Evolutionary conservation across 2,329 filamentous ascomycete species (phyloP).

Genomic region (Chrysoporthe puriensis): DNA sequence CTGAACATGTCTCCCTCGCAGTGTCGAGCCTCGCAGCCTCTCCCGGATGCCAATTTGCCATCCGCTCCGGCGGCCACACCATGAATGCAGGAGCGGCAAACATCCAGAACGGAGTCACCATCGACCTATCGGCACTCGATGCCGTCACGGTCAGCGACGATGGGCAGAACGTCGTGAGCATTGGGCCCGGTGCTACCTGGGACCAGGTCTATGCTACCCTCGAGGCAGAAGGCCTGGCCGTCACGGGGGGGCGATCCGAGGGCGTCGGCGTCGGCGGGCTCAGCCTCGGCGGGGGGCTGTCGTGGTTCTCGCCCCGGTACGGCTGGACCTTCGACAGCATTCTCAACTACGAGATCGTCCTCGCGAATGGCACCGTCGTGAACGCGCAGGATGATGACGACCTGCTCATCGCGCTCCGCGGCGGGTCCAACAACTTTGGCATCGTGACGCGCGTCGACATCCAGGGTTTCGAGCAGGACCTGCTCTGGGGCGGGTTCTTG

Average conservation of each 20-base stretch:
- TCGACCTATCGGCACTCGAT: constrained; percentile 7
- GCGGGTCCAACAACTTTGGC: constrained; percentile 36
- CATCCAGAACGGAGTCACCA: neutral
- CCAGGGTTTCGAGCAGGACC: constrained; percentile 25
- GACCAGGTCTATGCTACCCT: constrained; percentile 36
- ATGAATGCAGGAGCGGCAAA: neutral
- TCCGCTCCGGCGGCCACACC: constrained; percentile 11
- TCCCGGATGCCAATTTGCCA: neutral
- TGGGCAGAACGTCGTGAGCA: constrained; percentile 33
- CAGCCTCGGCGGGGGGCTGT: constrained; percentile 39
- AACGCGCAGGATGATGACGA: constrained; percentile 33
- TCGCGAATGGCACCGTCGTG: constrained; percentile 34
- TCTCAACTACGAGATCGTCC: constrained; percentile 31
- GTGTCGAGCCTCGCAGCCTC: neutral
- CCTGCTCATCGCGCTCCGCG: constrained; percentile 36
- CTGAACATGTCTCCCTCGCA: neutral
- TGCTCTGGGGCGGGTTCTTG: constrained; percentile 38
- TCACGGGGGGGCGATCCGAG: constrained; percentile 35
- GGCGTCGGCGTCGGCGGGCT: constrained; percentile 37
- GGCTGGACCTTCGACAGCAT: constrained; percentile 19
- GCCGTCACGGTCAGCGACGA: constrained; percentile 28
- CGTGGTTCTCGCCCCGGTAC: constrained; percentile 32
- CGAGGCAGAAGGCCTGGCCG: constrained; percentile 32
- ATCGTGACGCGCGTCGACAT: constrained; percentile 36
- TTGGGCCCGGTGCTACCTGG: constrained; percentile 39